phyloP scores from a whole-genome alignment of 306 rosid species.

The Dryas alaskensis region DNA sequence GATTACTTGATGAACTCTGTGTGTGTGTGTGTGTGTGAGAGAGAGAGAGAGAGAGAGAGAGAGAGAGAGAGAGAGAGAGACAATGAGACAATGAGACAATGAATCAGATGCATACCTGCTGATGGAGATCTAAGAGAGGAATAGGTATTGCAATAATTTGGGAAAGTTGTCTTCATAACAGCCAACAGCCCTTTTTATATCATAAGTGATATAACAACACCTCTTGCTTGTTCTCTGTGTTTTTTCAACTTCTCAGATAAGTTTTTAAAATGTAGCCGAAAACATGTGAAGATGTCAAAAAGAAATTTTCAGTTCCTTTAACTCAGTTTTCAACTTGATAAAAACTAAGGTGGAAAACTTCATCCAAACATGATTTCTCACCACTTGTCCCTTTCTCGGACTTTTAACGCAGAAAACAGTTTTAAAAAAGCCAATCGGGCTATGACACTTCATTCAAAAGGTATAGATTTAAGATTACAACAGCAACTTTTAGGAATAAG shows the following conservation, averaged over 20 bases:
- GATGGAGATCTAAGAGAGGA: not conserved
- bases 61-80: not conserved
- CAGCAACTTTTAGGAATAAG: conserved; percentile 44
- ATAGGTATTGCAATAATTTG: not conserved
- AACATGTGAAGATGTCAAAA: not conserved
- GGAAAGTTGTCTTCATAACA: not conserved
- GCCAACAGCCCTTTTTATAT: not conserved
- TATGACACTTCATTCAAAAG: conserved; percentile 33
- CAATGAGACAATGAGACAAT: not conserved
- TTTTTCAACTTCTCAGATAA: not conserved
- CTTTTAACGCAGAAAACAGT: not conserved
- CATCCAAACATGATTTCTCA: not conserved
- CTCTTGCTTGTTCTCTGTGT: not conserved
- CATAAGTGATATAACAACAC: not conserved
- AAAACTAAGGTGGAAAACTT: not conserved
- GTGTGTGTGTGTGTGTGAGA: not conserved
- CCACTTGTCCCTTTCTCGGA: no score
- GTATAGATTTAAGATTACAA: conserved; percentile 34
- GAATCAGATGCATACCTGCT: not conserved
- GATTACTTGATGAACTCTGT: not conserved
- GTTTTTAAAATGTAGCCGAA: not conserved
- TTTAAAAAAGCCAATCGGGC: conserved; percentile 5
- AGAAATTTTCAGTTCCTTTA: not conserved
- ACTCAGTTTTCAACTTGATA: not conserved
- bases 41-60: conserved; percentile 1